Evolutionary conservation across 805 yeast genomes (phyloP), one percentile per base, ranked within the genome.

Genomic region (Candida palmyrensis): DNA sequence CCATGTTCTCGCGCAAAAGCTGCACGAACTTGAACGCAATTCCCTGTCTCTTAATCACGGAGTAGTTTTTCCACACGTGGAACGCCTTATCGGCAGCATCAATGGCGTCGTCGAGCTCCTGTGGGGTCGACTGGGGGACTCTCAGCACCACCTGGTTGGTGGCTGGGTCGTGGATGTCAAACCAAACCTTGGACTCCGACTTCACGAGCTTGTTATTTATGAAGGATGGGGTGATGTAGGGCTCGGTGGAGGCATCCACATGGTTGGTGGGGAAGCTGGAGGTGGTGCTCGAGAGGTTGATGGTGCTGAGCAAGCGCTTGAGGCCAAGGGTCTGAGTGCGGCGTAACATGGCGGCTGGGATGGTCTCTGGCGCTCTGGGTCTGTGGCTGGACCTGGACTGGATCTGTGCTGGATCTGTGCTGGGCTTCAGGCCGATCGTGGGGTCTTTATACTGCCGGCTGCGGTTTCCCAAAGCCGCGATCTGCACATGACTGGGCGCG

Each of bases 111-210:
- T 70, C 73, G 49, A 82, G 62, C 56, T 82, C 90, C 33, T 62
- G 71, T 5, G 70, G 73, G 12, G 90, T 82, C 25, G 77, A 67
- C 59, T 82, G 88, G 5, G 90, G 89, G 16, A 81, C 88, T 44
- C 72, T 67, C 19, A 82, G 67, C 25, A 82, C 77, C 29, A 80
- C 73, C 42, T 63, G 51, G 55, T 80, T 73, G 35, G 90, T 82
- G 37, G 89, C 83, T 15, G 90, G 90, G 53, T 82, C 90, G 53
- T 69, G 77, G 35, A 82, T 69, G 41, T 80, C 86, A 47, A 70
- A 77, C 87, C 87, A 70, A 20, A 66, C 65, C 10, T 59, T 45
- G 6, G 83, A 59, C 32, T 65, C 68, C 17, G 77, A 68, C 41
- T 68, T 62, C 39, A 71, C 57, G 36, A 73, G 62, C 55, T 73